These are phyloP conservation scores for Basidioascus undulatus DNA, from an alignment of 768 basidiomycete species.

Conservation along the genomic window DNA sequence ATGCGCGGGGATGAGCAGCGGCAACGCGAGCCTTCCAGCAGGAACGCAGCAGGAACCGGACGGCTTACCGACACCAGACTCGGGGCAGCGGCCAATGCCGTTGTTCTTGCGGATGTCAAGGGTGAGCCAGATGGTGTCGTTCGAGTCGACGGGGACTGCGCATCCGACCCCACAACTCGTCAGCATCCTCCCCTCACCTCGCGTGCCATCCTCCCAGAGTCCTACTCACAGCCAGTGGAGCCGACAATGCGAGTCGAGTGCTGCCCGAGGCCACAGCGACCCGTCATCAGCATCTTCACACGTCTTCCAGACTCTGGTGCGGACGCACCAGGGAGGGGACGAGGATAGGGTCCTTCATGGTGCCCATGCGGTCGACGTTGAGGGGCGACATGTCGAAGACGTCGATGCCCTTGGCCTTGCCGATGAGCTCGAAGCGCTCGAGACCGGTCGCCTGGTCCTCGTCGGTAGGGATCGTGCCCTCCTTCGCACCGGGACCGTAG, in stretches of 20 bases:
- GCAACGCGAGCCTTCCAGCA: neutral
- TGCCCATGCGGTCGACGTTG: slow-evolving; percentile 64
- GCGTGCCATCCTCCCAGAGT: too few relatives aligned
- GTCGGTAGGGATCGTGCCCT: slow-evolving; percentile 50
- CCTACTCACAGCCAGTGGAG: slow-evolving; percentile 87
- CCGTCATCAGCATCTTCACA: neutral
- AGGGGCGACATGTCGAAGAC: slow-evolving; percentile 74
- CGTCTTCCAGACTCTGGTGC: neutral
- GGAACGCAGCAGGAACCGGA: neutral
- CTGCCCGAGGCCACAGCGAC: neutral
- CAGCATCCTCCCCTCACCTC: too few relatives aligned
- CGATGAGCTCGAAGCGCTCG: slow-evolving; percentile 79
- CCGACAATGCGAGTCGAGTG: slow-evolving; percentile 46
- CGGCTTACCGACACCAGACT: slow-evolving; percentile 69
- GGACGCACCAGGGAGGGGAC: slow-evolving; percentile 70
- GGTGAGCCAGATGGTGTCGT: slow-evolving; percentile 71
- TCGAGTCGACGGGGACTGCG: slow-evolving; percentile 84
- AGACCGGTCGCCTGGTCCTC: slow-evolving; percentile 83
- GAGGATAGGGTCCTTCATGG: slow-evolving; percentile 59
- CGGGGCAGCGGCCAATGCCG: slow-evolving; percentile 45
- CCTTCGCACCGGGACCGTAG: slow-evolving; percentile 48
- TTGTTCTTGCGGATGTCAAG: slow-evolving; percentile 33
- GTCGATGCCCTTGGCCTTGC: slow-evolving; percentile 62
- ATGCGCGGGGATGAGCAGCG: neutral
- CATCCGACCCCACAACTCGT: too few relatives aligned